Conservation (phyloP, 1,284 basidiomycete species). For the Rhodotorula sp. region DNA sequence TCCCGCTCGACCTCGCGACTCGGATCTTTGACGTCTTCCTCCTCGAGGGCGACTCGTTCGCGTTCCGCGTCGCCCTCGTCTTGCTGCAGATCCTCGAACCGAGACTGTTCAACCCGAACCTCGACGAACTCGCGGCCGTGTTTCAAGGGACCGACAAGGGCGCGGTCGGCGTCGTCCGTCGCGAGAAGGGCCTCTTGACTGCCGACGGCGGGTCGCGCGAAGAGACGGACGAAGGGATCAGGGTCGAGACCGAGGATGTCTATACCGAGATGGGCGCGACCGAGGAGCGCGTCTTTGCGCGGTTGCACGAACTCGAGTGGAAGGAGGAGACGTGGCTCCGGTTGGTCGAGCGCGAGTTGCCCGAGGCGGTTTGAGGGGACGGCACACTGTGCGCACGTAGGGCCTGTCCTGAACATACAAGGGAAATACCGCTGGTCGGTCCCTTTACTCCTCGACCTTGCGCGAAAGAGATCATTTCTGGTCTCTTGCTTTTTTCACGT, state of each 20-base stretch:
- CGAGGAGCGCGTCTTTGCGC: conserved; percentile 77
- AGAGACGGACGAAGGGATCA: conserved; percentile 59
- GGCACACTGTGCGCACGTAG: background rate
- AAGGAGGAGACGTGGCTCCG: conserved; percentile 84
- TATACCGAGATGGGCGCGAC: conserved; percentile 84
- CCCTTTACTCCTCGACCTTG: too few species aligned
- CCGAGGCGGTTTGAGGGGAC: conserved; percentile 56
- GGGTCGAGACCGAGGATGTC: conserved; percentile 65
- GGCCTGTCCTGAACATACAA: too few species aligned
- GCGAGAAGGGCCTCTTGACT: conserved; percentile 49
- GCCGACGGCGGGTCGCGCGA: conserved; percentile 77
- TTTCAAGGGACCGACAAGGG: conserved; percentile 45
- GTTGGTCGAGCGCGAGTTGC: conserved; percentile 78
- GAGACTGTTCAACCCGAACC: conserved; percentile 79
- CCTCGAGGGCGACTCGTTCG: conserved; percentile 81
- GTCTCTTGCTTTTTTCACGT: too few species aligned
- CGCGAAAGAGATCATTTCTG: too few species aligned
- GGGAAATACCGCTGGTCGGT: background rate
- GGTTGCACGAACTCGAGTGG: conserved; percentile 79
- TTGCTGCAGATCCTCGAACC: conserved; percentile 83
- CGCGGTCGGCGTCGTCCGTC: conserved; percentile 42
- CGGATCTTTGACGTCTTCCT: conserved; percentile 60
- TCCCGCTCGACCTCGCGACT: conserved; percentile 45
- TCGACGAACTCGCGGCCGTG: conserved; percentile 68
- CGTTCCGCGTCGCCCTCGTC: conserved; percentile 77